These are phyloP conservation scores for Xylaria sp. DNA, from an alignment of 2,329 filamentous ascomycete genomes.

Conservation along the genomic window DNA sequence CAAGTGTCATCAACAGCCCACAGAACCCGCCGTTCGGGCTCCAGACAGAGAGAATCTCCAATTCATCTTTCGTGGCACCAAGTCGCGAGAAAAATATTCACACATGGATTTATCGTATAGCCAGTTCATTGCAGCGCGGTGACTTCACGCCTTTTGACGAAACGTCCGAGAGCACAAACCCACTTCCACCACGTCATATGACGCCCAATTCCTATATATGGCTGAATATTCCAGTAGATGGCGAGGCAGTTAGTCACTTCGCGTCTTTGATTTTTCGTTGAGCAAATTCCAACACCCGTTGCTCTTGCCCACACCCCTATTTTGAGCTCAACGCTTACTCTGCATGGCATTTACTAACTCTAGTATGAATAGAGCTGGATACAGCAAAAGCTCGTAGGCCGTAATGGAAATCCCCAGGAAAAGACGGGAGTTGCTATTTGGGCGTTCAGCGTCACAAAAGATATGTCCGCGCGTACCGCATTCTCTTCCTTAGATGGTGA, in stretches of 20 bases:
- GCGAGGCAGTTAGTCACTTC: too few species aligned
- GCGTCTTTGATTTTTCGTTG: too few species aligned
- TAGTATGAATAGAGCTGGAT: too few species aligned
- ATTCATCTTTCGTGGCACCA: neutral
- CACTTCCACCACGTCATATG: neutral
- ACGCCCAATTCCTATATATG: neutral
- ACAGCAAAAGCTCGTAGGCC: neutral
- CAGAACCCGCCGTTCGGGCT: neutral
- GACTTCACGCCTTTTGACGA: neutral
- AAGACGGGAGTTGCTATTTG: neutral
- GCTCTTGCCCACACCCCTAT: too few species aligned
- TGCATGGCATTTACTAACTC: too few species aligned
- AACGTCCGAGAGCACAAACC: neutral
- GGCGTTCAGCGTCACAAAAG: neutral
- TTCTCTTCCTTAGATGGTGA: neutral
- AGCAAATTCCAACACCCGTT: too few species aligned
- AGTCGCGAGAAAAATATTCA: neutral
- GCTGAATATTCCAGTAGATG: neutral
- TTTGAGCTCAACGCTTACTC: too few species aligned
- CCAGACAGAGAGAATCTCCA: neutral
- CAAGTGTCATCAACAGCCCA: neutral
- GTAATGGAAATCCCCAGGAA: neutral
- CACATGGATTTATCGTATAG: neutral
- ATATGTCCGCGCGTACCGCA: neutral
- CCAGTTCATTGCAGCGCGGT: neutral